Evolutionary conservation across 345 rosid species (phyloP), one percentile per base, ranked within the genome.

Genomic region (Salix exigua): DNA sequence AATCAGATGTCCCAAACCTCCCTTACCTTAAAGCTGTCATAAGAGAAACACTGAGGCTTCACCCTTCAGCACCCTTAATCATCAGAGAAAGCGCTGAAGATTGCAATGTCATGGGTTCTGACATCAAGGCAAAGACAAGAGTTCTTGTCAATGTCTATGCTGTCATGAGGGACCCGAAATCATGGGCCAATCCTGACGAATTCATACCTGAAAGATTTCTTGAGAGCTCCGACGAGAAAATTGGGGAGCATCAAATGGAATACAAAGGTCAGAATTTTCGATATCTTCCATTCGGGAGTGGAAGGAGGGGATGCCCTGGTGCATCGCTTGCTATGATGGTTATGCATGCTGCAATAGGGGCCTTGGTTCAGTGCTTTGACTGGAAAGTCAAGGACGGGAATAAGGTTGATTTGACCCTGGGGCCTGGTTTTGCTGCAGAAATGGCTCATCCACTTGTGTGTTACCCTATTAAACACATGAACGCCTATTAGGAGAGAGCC

Each of bases 261-360:
- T 78, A 68, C 40, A 87, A 89, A 71, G 92, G 91, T 25, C 92
- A 87, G 21, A 88, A 88, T 76, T 90, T 87, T 70, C 73, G 90
- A 5, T 90, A 78, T 60, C 85, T 90, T 42, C 89, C 90, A 2
- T 89, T 87, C 3, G 94, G 92, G 8, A 89, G 94, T 31, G 90
- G 92, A 7, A 80, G 90, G 40, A 73, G 90, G 77, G 91, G 89
- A 6, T 90, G 92, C 44, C 82, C 88, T 1, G 89, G 91, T 53
- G 89, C 89, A 14, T 78, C 89, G 10, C 86, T 88, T 0, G 92
- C 94, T 12, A 88, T 90, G 89, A 5, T 85, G 62, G 81, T 86
- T 58, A 74, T 88, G 79, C 89, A 82, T 68, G 81, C 84, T 19
- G 84, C 89, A 0, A 75, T 84, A 0, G 89, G 84, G 8, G 66